These are phyloP conservation scores for Raphanus sativus DNA, from an alignment of 345 rosid species.

Conservation along the genomic window DNA sequence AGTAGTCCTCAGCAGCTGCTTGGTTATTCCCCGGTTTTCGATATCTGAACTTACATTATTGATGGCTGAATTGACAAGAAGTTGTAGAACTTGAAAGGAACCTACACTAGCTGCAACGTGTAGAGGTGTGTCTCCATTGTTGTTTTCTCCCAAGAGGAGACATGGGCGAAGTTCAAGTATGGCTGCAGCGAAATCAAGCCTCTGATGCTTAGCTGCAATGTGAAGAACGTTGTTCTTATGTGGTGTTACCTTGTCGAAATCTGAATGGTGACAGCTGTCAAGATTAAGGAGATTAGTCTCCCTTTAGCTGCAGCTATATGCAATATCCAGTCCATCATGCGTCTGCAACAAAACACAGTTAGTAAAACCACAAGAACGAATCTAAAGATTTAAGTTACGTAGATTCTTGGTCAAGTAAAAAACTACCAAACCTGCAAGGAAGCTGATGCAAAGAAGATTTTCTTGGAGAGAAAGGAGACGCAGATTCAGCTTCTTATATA, in stretches of 20 bases:
- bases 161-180: conserved; percentile 28
- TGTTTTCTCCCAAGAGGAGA: conserved; percentile 30
- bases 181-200: conserved; percentile 18
- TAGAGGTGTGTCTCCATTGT: conserved; percentile 44
- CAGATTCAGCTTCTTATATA: neutral
- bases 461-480: neutral
- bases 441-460: neutral
- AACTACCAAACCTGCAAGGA: neutral
- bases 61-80: conserved; percentile 25
- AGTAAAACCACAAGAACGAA: no score
- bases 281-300: neutral
- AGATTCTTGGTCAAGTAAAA: neutral
- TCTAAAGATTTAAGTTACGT: neutral
- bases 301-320: conserved; percentile 26
- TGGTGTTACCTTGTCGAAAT: conserved; percentile 30
- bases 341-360: conserved; percentile 8
- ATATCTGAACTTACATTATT: no score
- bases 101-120: conserved; percentile 46
- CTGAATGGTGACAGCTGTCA: neutral
- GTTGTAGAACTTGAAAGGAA: conserved; percentile 16
- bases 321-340: conserved; percentile 29
- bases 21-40: neutral
- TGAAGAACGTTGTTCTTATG: conserved; percentile 42
- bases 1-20: conserved; percentile 27
- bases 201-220: conserved; percentile 35